These are phyloP conservation scores for Hibiscus syriacus DNA, from an alignment of 345 rosid species.

Conservation along the genomic window DNA sequence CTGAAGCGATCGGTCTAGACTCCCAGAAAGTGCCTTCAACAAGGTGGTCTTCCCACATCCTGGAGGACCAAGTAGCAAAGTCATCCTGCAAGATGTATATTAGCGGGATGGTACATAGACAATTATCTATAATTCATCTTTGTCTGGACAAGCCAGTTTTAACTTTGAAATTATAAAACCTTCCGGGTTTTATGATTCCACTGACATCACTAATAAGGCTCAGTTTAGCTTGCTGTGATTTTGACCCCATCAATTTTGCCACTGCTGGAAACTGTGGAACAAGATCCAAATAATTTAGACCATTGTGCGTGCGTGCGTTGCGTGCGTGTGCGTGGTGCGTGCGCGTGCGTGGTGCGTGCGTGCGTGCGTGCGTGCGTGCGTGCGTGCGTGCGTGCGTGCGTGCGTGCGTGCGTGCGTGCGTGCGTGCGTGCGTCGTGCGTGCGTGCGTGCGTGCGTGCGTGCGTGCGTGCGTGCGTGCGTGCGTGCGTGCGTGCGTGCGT, in stretches of 20 bases:
- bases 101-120: neutral
- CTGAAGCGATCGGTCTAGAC: constrained; percentile 41
- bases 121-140: neutral
- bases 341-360: too few species aligned
- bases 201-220: constrained; percentile 42
- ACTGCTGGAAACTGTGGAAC: neutral
- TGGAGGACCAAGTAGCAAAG: too few species aligned
- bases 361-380: too few species aligned
- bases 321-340: too few species aligned
- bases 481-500: too few species aligned
- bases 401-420: too few species aligned
- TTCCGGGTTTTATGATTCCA: constrained; percentile 61
- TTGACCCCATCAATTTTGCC: constrained; percentile 30
- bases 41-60: constrained; percentile 65
- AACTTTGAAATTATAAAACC: constrained; percentile 25
- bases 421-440: too few species aligned
- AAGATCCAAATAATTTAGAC: neutral
- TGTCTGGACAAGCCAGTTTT: neutral
- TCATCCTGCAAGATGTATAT: constrained; percentile 35
- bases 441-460: too few species aligned
- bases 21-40: constrained; percentile 64
- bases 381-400: too few species aligned
- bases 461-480: too few species aligned
- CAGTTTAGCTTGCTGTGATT: constrained; percentile 34
- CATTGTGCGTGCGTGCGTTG: too few species aligned